Conservation (phyloP, 352 stramenopile species). For the Plasmopara muralis region DNA sequence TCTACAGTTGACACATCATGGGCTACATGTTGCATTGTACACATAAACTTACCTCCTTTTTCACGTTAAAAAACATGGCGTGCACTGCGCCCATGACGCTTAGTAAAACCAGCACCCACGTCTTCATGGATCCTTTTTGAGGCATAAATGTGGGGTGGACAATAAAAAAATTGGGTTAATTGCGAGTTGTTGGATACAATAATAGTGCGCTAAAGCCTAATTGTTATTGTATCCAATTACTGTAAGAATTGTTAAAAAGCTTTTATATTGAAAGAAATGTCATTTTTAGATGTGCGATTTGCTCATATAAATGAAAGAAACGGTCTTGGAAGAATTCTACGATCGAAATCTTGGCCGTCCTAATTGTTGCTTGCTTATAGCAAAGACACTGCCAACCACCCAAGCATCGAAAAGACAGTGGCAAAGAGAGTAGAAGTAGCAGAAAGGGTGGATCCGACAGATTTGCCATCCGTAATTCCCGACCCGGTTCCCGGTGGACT, state of each 20-base stretch:
- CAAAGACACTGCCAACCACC: neutral
- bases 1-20: neutral
- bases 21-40: neutral
- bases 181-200: too few species aligned
- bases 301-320: neutral
- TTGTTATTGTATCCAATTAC: too few species aligned
- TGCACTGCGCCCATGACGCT: slow-evolving; percentile 11
- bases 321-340: slow-evolving; percentile 2
- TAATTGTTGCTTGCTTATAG: slow-evolving; percentile 1
- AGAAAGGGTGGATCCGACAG: neutral
- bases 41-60: slow-evolving; percentile 33
- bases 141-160: too few species aligned
- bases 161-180: too few species aligned
- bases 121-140: neutral
- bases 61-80: slow-evolving; percentile 59
- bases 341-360: neutral
- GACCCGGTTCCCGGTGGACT: slow-evolving; percentile 2
- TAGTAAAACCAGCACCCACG: slow-evolving; percentile 24
- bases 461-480: neutral
- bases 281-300: too few species aligned
- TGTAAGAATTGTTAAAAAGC: too few species aligned
- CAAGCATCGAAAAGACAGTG: slow-evolving; percentile 1
- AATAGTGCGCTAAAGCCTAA: too few species aligned
- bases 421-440: neutral
- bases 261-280: too few species aligned